Base-by-base conservation (phyloP, 83 land plant genomes). In the Diphasiastrum complanatum region DNA sequence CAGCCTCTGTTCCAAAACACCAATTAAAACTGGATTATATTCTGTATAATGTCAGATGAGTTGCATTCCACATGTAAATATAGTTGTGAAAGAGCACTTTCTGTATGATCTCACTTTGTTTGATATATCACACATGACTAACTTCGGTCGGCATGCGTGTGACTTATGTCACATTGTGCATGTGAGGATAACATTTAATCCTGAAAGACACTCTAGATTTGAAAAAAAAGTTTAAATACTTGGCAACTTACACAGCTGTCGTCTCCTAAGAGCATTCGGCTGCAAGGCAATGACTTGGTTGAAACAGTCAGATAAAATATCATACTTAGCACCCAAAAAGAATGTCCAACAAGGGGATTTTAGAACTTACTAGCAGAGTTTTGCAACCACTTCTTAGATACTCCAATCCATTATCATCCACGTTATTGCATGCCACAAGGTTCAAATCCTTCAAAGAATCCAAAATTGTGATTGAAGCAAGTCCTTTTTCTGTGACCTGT, bases 401-500 rank as follows among this genome's bases (percentile, higher is more conserved):
- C 19, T 23, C 64, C 50, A 86, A 77, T 67, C 78, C 78, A 28
- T 69, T 61, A 71, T 83, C 87, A 74, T 79, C 77, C 47, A 83
- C 75, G 23, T 67, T 73, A 58, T 75, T 76, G 77, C 91, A 86
- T 25, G 82, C 81, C 29, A 70, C 75, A 35, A 86, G 59, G 35
- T 69, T 65, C 56, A 86, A 71, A 69, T 73, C 75, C 58, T 80
- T 75, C 29, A 85, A 72, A 54, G 77, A 16, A 52, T 67, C 64
- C 48, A 85, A 47, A 18, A 58, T 43, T 36, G 75, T 61, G 37
- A 85, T 51, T 18, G 63, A 50, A 1, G 75, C 66, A 53, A 85
- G 66, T 27, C 89, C 78, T 51, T 67, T 68, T 31, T 73, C 71
- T 34, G 85, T 81, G 31, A 81, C 71, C 89, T 85, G 70, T 60